Evolutionary conservation across 768 basidiomycete genomes (phyloP), one percentile per base, ranked within the genome.

Genomic region (Sutorius australiensis): DNA sequence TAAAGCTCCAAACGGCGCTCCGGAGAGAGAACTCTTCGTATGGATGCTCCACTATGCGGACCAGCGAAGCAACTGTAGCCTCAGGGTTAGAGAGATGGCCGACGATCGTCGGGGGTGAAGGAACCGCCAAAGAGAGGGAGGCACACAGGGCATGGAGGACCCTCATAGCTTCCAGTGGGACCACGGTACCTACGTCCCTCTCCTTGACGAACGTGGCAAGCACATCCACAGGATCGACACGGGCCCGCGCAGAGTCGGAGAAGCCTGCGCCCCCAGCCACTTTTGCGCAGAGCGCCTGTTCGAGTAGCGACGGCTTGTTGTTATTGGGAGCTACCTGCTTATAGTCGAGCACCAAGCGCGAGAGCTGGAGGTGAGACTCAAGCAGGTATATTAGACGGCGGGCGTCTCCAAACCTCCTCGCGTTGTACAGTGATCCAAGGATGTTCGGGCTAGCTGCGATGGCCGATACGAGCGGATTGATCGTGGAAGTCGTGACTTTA

Each of bases 1-100:
- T 84, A 57, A 95, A 87, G 56, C 79, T 80, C 94, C 95, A 98
- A 6, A 90, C 82, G 0, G 87, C 80, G 46, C 80, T 85, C 17
- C 88, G 83, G 31, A 91, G 76, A 8, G 77, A 64, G 17, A 84
- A 74, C 39, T 92, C 91, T 30, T 92, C 87, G 57, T 88, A 91
- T 0, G 90, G 89, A 62, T 92, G 86, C 50, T 84, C 81, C 6
- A 88, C 74, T 33, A 92, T 86, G 19, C 82, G 79, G 2, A 92
- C 84, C 17, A 92, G 72, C 0, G 81, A 75, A 3, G 81, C 67
- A 0, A 89, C 83, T 0, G 82, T 84, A 9, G 81, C 77, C 56
- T 92, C 89, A 1, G 92, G 85, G 59, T 89, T 81, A 5, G 84
- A 80, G 5, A 94, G 75, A 65, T 93, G 90, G 0, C 85, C 84